Conservation (phyloP, 495 filamentous ascomycete genomes). For the Schizothecium vesticola region DNA sequence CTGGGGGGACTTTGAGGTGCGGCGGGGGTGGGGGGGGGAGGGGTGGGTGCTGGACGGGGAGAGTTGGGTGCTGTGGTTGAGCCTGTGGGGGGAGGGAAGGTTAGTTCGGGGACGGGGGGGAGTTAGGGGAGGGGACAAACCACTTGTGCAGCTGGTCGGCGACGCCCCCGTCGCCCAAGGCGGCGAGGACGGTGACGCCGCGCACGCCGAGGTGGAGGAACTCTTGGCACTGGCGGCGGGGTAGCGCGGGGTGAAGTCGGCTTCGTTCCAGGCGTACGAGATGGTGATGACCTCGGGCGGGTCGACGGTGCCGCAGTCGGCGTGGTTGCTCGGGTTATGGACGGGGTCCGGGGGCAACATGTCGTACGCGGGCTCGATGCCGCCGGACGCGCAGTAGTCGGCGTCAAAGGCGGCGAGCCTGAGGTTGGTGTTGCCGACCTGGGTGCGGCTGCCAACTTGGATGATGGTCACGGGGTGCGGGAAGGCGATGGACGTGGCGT, state of each 20-base stretch:
- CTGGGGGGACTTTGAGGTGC: too few species aligned
- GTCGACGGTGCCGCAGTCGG: conserved; percentile 46
- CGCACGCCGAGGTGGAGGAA: conserved; percentile 61
- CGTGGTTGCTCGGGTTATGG: not conserved
- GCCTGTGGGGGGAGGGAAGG: conserved; percentile 12
- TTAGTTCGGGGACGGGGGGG: conserved; percentile 23
- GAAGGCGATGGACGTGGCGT: conserved; percentile 37
- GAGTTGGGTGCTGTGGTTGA: conserved; percentile 24
- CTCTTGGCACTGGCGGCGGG: conserved; percentile 38
- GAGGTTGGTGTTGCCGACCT: conserved; percentile 47
- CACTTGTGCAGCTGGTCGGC: conserved; percentile 37
- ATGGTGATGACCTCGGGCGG: conserved; percentile 38
- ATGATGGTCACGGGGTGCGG: conserved; percentile 52
- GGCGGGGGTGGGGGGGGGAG: not conserved
- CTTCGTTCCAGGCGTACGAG: conserved; percentile 36
- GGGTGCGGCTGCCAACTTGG: conserved; percentile 47
- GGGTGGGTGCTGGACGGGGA: conserved; percentile 10
- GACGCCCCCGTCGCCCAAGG: conserved; percentile 58
- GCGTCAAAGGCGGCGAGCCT: conserved; percentile 14
- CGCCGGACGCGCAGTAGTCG: not conserved
- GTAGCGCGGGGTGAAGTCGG: conserved; percentile 31
- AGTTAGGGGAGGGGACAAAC: conserved; percentile 13
- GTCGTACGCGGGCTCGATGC: not conserved
- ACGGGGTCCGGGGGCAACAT: not conserved
- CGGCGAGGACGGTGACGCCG: conserved; percentile 56